These are phyloP conservation scores for Ophiostoma montium DNA, from an alignment of 2,329 filamentous ascomycete genomes.

Conservation along the genomic window DNA sequence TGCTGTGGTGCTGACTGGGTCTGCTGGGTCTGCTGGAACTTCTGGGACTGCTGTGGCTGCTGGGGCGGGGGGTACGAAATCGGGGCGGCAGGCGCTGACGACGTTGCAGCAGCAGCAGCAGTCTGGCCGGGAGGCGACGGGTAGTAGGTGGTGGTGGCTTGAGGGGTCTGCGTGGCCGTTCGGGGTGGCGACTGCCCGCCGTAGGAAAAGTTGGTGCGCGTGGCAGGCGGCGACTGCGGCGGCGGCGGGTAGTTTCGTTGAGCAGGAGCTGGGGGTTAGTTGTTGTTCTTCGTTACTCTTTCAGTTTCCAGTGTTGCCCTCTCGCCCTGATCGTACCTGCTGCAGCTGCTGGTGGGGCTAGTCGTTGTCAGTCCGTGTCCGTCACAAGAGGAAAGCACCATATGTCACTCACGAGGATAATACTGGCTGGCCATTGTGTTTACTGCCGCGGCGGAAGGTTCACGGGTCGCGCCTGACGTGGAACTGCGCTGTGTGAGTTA, in stretches of 20 bases:
- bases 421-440: slow-evolving; percentile 14
- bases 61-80: slow-evolving; percentile 21
- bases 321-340: slow-evolving; percentile 1
- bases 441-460: not conserved
- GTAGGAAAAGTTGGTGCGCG: slow-evolving; percentile 24
- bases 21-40: slow-evolving; percentile 12
- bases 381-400: not conserved
- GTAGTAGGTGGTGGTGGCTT: slow-evolving; percentile 23
- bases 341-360: slow-evolving; percentile 15
- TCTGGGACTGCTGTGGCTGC: slow-evolving; percentile 16
- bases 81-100: slow-evolving; percentile 17
- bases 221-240: slow-evolving; percentile 23
- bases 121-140: slow-evolving; percentile 20
- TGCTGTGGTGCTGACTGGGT: slow-evolving; percentile 16
- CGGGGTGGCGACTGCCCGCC: slow-evolving; percentile 15
- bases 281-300: not conserved
- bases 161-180: slow-evolving; percentile 3
- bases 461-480: not conserved
- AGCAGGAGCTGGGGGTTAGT: slow-evolving; percentile 2
- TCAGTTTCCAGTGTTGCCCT: not conserved
- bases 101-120: slow-evolving; percentile 13
- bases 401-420: slow-evolving; percentile 16
- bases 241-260: slow-evolving; percentile 23
- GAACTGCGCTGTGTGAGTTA: no score
- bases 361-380: not conserved